Conservation (phyloP, 2,329 filamentous ascomycete species). For the Fusarium concolor region DNA sequence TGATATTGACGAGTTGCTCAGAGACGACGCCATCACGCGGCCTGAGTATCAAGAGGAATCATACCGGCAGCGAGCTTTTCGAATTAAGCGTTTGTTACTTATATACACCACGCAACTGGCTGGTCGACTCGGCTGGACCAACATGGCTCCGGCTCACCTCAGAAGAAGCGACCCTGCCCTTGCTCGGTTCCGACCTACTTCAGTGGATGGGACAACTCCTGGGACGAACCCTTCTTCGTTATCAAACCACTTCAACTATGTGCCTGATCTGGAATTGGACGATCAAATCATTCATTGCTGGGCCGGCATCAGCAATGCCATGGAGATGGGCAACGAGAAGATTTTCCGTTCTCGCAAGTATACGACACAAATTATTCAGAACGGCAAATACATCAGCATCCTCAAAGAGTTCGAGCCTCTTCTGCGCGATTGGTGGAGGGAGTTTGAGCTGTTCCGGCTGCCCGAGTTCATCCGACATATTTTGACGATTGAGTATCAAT, state of each 20-base stretch:
- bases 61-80: constrained; percentile 80
- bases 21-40: constrained; percentile 67
- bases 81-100: constrained; percentile 86
- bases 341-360: constrained; percentile 89
- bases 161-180: constrained; percentile 69
- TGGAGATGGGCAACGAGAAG: constrained; percentile 89
- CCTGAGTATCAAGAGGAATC: constrained; percentile 79
- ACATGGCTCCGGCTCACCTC: constrained; percentile 83
- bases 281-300: constrained; percentile 86
- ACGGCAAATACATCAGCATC: constrained; percentile 82
- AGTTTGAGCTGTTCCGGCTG: constrained; percentile 82
- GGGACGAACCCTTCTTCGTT: constrained; percentile 68
- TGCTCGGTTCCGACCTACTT: constrained; percentile 61
- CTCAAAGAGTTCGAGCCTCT: constrained; percentile 85
- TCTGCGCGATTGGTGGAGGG: constrained; percentile 80
- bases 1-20: constrained; percentile 78
- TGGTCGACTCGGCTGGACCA: constrained; percentile 90
- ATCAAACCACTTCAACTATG: constrained; percentile 72
- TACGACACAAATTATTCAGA: constrained; percentile 89
- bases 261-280: constrained; percentile 73
- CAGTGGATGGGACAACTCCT: constrained; percentile 69
- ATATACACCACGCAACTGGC: constrained; percentile 96
- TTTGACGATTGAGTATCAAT: constrained; percentile 93
- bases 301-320: constrained; percentile 91
- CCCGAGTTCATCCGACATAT: constrained; percentile 78